Percentiles rank a stretch among this genome's conserved stretches.
phyloP scores from a whole-genome alignment of 2,329 filamentous ascomycete species.

The Aureobasidium namibiae region DNA sequence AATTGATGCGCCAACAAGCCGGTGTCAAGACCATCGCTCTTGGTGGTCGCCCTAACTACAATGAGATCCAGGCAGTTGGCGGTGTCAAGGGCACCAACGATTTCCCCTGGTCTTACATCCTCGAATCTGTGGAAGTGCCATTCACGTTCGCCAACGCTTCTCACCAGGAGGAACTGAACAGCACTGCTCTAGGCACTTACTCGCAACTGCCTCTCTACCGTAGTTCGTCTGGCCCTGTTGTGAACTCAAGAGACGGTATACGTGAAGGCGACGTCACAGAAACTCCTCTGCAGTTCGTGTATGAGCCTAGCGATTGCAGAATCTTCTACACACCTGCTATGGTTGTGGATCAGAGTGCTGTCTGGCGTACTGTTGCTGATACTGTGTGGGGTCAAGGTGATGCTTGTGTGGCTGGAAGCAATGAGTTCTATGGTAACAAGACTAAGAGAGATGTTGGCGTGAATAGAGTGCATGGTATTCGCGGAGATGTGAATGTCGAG shows the following conservation, averaged over 20 bases:
- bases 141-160: slow-evolving; percentile 17
- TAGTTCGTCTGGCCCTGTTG: slow-evolving; percentile 16
- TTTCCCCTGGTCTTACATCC: slow-evolving; percentile 19
- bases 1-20: slow-evolving; percentile 38
- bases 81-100: slow-evolving; percentile 37
- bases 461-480: slow-evolving; percentile 15
- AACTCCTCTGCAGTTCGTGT: slow-evolving; percentile 41
- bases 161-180: slow-evolving; percentile 17
- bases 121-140: slow-evolving; percentile 16
- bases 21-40: slow-evolving; percentile 35
- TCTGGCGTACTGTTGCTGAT: slow-evolving; percentile 38
- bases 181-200: slow-evolving; percentile 22
- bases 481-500: slow-evolving; percentile 17
- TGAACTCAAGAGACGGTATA: slow-evolving; percentile 26
- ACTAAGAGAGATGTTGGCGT: slow-evolving; percentile 5
- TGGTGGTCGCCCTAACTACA: slow-evolving; percentile 33
- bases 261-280: slow-evolving; percentile 28
- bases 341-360: slow-evolving; percentile 37
- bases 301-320: slow-evolving; percentile 42
- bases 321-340: slow-evolving; percentile 46
- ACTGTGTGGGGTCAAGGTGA: slow-evolving; percentile 23
- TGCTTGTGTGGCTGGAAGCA: slow-evolving; percentile 25
- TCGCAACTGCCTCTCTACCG: slow-evolving; percentile 21
- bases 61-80: slow-evolving; percentile 37
- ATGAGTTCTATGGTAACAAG: slow-evolving; percentile 10